These are phyloP conservation scores for Conticribra weissflogii DNA, from an alignment of 108 stramenopile species.

Conservation along the genomic window DNA sequence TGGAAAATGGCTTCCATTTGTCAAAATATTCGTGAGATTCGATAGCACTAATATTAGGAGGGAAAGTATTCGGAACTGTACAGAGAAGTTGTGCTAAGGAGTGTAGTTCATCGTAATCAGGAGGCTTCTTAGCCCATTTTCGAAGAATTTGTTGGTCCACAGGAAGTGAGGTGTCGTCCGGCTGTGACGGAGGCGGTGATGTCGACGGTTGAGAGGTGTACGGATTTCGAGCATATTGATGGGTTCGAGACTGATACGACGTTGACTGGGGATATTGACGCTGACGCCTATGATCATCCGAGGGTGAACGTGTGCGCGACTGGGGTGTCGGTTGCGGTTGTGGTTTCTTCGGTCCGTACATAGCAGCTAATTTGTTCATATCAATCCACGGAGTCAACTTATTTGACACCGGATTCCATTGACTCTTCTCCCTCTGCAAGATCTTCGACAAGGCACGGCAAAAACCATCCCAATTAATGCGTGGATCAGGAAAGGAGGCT, in stretches of 20 bases:
- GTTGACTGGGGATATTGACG: background rate
- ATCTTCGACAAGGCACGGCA: constrained; percentile 10
- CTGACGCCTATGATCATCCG: background rate
- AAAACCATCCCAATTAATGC: constrained; percentile 23
- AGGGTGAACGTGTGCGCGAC: background rate
- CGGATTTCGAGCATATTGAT: too few species aligned
- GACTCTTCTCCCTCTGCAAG: constrained; percentile 20
- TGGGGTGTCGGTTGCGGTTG: background rate
- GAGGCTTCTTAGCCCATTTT: constrained; percentile 37
- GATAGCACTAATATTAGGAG: constrained; percentile 21
- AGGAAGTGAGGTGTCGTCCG: constrained; percentile 3
- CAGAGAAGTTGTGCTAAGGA: constrained; percentile 38
- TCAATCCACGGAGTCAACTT: constrained; percentile 38
- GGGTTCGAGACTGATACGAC: too few species aligned
- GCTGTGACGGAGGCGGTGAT: background rate
- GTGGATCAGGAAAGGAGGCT: constrained; percentile 27
- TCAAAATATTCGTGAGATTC: constrained; percentile 51
- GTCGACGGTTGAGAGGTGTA: too few species aligned
- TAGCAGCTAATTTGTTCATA: constrained; percentile 17
- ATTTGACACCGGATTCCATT: constrained; percentile 44
- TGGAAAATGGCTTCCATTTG: constrained; percentile 47
- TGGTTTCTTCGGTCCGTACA: constrained; percentile 16
- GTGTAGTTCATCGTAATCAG: constrained; percentile 10
- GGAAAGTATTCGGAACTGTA: constrained; percentile 30
- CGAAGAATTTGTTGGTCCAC: constrained; percentile 21